These are phyloP conservation scores for Eutrema heterophyllum DNA, from an alignment of 345 rosid genomes.

Conservation along the genomic window DNA sequence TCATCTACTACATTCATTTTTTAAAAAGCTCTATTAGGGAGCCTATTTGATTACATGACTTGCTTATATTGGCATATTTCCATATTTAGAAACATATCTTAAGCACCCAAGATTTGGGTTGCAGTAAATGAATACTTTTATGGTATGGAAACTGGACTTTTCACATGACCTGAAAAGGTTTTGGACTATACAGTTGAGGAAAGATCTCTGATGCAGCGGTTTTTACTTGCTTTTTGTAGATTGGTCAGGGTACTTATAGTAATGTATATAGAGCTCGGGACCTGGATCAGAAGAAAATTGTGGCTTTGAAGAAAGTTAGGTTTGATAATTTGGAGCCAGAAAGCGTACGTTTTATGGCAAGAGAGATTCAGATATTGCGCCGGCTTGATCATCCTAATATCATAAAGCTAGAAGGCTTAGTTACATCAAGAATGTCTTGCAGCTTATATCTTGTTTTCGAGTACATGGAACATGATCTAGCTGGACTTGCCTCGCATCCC, in stretches of 20 bases:
- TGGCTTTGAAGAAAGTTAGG: conserved; percentile 95
- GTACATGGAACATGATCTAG: conserved; percentile 98
- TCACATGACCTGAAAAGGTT: neutral
- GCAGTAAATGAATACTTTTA: conserved; percentile 3
- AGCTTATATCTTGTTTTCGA: conserved; percentile 98
- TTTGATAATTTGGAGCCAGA: conserved; percentile 95
- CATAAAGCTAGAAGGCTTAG: conserved; percentile 92
- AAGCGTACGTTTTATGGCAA: conserved; percentile 96
- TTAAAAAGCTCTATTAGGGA: neutral
- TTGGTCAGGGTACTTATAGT: conserved; percentile 99
- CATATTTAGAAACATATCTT: neutral
- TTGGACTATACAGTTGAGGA: neutral
- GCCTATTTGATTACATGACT: neutral
- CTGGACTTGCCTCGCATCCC: conserved; percentile 94
- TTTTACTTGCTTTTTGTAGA: conserved; percentile 45
- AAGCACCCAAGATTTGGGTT: neutral
- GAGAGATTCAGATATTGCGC: conserved; percentile 92
- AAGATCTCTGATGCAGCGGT: neutral
- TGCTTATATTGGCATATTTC: conserved; percentile 24
- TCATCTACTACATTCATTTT: neutral
- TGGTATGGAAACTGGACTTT: neutral
- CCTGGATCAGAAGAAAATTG: conserved; percentile 85
- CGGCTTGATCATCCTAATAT: conserved; percentile 95
- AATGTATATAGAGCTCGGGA: conserved; percentile 96
- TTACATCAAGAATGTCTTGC: conserved; percentile 98